Evolutionary conservation across 441 rosid species (phyloP), one percentile per base, ranked within the genome.

Genomic region (Geranium incanum): DNA sequence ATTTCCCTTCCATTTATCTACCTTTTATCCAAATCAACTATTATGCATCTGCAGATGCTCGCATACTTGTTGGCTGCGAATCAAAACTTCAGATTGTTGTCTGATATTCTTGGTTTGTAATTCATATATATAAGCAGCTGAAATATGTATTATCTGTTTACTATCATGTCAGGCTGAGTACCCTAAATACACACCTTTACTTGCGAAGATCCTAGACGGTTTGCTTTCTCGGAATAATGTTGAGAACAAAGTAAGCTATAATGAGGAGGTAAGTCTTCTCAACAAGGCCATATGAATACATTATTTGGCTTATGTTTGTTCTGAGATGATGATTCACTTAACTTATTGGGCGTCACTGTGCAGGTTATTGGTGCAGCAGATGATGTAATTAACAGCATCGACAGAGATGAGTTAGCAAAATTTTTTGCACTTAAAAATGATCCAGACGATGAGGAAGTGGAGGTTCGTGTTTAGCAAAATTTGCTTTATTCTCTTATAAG

Each of bases 371-470:
- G 60, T 72, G 95, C 93, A 59, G 97, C 95, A 48, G 81, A 91
- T 43, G 96, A 89, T 60, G 91, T 92, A 67, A 78, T 89, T 73
- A 75, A 83, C 75, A 91, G 97, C 78, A 86, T 90, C 72, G 88
- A 91, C 80, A 79, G 68, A 77, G 97, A 91, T 39, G 96, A 92
- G 78, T 75, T 95, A 72, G 90, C 88, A 66, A 92, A 82, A 73
- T 89, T 70, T 79, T 85, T 88, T 78, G 78, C 86, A 45, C 80
- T 85, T 65, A 95, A 84, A 84, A 85, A 72, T 82, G 99, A 92
- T 72, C 96, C 95, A 43, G 98, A 95, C 78, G 99, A 95, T 75
- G 96, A 87, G 68, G 98, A 92, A 28, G 88, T 89, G 68, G 92
- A 95, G 93, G 99, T 92, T 36, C 69, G 78, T 73, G n/a, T 67